Evolutionary conservation across 169 alveolate genomes (phyloP).

Genomic region (Eimeria falciformis): DNA sequence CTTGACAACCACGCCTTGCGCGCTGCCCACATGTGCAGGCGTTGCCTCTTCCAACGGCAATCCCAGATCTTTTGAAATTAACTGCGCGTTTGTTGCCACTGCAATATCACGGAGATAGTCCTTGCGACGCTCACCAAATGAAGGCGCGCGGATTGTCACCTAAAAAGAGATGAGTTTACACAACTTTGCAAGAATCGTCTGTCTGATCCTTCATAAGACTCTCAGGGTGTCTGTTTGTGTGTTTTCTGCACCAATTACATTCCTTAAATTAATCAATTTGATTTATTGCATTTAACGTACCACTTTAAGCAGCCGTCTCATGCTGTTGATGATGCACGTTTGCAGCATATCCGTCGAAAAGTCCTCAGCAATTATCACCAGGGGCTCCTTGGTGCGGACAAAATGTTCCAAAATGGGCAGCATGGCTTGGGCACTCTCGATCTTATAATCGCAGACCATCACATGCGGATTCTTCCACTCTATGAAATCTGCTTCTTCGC

Average conservation of each 20-base stretch:
- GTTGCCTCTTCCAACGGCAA: conserved; percentile 86
- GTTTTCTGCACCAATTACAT: too few relatives aligned
- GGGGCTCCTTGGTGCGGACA: conserved; percentile 87
- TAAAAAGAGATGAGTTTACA: not conserved
- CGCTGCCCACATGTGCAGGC: conserved; percentile 86
- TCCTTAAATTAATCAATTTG: too few relatives aligned
- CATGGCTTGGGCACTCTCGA: conserved; percentile 88
- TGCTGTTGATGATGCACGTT: conserved; percentile 89
- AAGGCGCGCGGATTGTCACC: conserved; percentile 93
- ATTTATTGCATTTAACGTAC: conserved; percentile 54
- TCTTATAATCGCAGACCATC: conserved; percentile 88
- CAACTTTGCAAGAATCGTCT: not conserved
- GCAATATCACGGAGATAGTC: conserved; percentile 91
- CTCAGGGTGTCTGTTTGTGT: too few relatives aligned
- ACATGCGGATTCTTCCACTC: conserved; percentile 89
- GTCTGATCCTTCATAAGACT: too few relatives aligned
- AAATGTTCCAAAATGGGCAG: conserved; percentile 90
- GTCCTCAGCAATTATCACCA: conserved; percentile 92
- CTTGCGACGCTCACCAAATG: conserved; percentile 92
- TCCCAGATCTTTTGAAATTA: conserved; percentile 90
- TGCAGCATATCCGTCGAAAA: conserved; percentile 91
- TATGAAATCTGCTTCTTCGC: conserved; percentile 89
- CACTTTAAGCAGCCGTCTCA: conserved; percentile 91
- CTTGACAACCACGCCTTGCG: conserved; percentile 88
- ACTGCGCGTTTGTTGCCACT: conserved; percentile 89